Conservation (phyloP, 805 yeast species). For the Ogataea pignaliae region DNA sequence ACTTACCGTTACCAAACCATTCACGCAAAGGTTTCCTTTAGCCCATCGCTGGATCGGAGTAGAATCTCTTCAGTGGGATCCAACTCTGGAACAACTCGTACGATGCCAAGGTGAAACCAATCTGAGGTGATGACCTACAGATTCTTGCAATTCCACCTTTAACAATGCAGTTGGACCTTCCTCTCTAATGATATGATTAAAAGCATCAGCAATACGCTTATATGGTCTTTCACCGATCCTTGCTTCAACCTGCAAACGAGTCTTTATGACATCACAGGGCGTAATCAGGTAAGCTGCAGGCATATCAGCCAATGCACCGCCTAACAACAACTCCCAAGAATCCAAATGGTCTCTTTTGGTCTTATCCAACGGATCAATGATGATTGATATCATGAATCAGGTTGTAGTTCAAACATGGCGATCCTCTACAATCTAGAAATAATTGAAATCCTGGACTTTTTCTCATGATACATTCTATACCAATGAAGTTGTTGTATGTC, state of each 20-base stretch:
- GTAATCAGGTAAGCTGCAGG: slow-evolving; percentile 97
- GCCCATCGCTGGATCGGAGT: slow-evolving; percentile 22
- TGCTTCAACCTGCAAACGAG: slow-evolving; percentile 84
- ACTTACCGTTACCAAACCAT: slow-evolving; percentile 25
- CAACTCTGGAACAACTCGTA: slow-evolving; percentile 82
- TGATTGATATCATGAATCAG: too few relatives aligned
- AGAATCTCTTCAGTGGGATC: slow-evolving; percentile 57
- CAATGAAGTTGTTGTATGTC: too few relatives aligned
- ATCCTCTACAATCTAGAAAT: too few relatives aligned
- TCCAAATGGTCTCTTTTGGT: slow-evolving; percentile 55
- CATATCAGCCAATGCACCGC: slow-evolving; percentile 96
- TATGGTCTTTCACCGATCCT: slow-evolving; percentile 74
- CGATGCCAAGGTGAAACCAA: slow-evolving; percentile 96
- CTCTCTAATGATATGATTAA: slow-evolving; percentile 64
- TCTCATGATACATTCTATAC: too few relatives aligned
- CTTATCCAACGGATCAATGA: slow-evolving; percentile 69
- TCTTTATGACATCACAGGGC: slow-evolving; percentile 94
- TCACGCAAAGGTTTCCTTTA: slow-evolving; percentile 11
- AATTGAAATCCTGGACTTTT: too few relatives aligned
- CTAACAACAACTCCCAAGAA: slow-evolving; percentile 76
- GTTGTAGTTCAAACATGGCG: too few relatives aligned
- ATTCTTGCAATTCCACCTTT: slow-evolving; percentile 97
- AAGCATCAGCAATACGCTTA: slow-evolving; percentile 74
- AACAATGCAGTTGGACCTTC: slow-evolving; percentile 86
- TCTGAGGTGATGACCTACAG: slow-evolving; percentile 93